Evolutionary conservation across 106 monocot species (phyloP).

Genomic region (Apostasia shenzhenica): DNA sequence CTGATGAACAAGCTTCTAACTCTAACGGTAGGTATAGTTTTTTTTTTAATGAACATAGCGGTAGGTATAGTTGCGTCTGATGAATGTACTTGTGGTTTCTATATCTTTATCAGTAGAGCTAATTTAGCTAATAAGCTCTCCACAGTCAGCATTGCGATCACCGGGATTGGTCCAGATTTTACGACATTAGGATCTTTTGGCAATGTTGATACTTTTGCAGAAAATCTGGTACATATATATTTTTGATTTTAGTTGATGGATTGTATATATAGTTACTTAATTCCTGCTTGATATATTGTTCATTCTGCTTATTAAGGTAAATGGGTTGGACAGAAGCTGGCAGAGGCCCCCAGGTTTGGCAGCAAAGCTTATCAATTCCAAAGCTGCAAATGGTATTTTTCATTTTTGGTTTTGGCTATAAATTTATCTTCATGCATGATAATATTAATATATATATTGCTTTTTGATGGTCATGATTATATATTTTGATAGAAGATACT

Average conservation of each 20-base stretch:
- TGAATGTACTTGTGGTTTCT: background rate
- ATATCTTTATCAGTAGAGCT: background rate
- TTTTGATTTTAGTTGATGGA: background rate
- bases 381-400: slow-evolving; percentile 53
- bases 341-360: slow-evolving; percentile 68
- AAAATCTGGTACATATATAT: slow-evolving; percentile 52
- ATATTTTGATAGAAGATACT: too few relatives aligned
- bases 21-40: slow-evolving; percentile 46
- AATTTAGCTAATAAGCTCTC: slow-evolving; percentile 2
- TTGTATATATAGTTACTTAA: background rate
- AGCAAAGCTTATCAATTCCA: slow-evolving; percentile 77
- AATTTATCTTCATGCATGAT: background rate
- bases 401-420: background rate
- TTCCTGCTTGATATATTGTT: background rate
- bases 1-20: slow-evolving; percentile 42
- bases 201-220: slow-evolving; percentile 79
- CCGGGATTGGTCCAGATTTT: slow-evolving; percentile 74
- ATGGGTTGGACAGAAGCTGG: slow-evolving; percentile 92
- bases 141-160: slow-evolving; percentile 79
- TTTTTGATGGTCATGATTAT: too few relatives aligned
- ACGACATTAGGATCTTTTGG: slow-evolving; percentile 87
- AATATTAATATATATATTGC: background rate
- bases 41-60: background rate
- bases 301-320: slow-evolving; percentile 40
- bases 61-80: background rate